Percentiles rank a stretch among this genome's conserved stretches.
Conservation (phyloP, 768 basidiomycete genomes). For the Boletus rex-veris region DNA sequence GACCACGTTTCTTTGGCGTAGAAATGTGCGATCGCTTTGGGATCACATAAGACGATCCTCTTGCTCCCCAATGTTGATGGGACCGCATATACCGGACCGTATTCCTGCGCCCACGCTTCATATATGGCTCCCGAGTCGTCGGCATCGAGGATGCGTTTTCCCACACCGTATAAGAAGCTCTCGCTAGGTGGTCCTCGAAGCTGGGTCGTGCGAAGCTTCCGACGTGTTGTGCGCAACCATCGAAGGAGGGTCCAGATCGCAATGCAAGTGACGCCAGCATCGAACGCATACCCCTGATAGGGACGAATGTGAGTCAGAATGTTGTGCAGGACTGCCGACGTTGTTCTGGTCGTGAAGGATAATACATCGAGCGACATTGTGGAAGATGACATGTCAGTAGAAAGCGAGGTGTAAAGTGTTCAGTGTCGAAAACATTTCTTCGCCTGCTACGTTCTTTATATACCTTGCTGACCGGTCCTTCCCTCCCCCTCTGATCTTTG, state of each 20-base stretch:
- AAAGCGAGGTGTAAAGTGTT: neutral
- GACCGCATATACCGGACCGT: conserved; percentile 14
- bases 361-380: neutral
- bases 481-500: no score
- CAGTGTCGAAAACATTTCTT: no score
- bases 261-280: neutral
- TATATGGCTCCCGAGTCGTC: conserved; percentile 8
- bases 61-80: conserved; percentile 13
- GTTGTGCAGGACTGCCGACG: neutral
- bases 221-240: neutral
- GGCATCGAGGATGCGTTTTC: neutral
- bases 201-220: conserved; percentile 7
- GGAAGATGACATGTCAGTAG: neutral
- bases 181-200: conserved; percentile 18
- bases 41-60: conserved; percentile 34
- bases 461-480: no score
- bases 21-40: conserved; percentile 31
- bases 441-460: no score
- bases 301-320: neutral
- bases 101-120: conserved; percentile 22
- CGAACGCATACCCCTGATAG: neutral
- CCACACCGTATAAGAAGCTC: conserved; percentile 18
- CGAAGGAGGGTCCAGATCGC: conserved; percentile 9
- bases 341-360: neutral
- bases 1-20: conserved; percentile 16